Evolutionary conservation across 495 filamentous ascomycete species (phyloP), one percentile per base, ranked within the genome.

Genomic region (Oidiodendron maius): DNA sequence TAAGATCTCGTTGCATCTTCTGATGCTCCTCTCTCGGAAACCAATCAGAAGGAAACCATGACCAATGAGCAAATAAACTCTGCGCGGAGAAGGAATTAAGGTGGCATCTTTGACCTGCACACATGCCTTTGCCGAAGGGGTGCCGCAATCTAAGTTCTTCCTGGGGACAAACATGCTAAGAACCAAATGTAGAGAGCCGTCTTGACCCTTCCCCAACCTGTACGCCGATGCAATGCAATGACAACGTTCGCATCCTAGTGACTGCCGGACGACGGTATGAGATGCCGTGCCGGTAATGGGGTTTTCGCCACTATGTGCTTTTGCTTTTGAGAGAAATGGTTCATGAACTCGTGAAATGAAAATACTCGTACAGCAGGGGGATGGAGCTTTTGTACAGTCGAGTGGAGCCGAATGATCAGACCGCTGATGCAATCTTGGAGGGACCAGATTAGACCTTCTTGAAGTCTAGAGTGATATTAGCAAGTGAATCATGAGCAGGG

Each of bases 21-120:
- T 36, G 55, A 35, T 34, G 26, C 49, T 45, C 44, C 34, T 11
- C 42, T 42, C 35, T 13, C 17, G 48, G 41, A 32, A 24, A 30
- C 22, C 16, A 24, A 22, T 34, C 32, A 38, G 42, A 22, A 53
- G 51, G 39, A 38, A 28, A 26, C 10, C 13, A 36, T 37, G 37
- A 43, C 30, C 28, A 48, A 46, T 44, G 50, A 46, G 46, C 17
- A 44, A 44, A 16, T 35, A 43, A 5, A 48, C 53, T 48, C 45
- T 44, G 44, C 44, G 37, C 39, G 44, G 30, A 44, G 32, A 46
- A 44, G 23, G 24, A 65, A 72, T 71, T 72, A 72, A 42, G 67
- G 70, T 70, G 71, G 67, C 68, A 69, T 63, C 44, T 63, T 77
- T 76, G 79, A 81, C 79, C 79, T 77, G 82, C 79, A 79, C 76